A percentile compares a stretch with the other conserved stretches of the same genome.
phyloP scores from a whole-genome alignment of 305 asterid genomes.

The Fraxinus paxiana region DNA sequence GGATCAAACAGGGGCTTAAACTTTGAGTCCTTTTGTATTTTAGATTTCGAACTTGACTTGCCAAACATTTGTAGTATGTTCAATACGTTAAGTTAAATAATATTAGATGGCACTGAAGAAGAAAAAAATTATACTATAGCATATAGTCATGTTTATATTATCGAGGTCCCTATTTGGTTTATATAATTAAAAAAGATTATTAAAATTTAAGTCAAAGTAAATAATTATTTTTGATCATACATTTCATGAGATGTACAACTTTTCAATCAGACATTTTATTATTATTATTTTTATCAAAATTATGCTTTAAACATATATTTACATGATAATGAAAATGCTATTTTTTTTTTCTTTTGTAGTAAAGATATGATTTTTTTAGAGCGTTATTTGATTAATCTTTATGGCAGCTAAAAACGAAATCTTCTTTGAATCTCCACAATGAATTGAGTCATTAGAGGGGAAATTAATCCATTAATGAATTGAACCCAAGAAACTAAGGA shows the following conservation, averaged over 20 bases:
- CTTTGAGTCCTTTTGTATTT: neutral
- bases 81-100: neutral
- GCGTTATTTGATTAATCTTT: neutral
- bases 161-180: neutral
- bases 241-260: no score
- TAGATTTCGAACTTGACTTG: neutral
- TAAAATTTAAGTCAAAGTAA: no score
- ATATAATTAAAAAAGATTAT: no score
- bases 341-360: no score
- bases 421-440: slow-evolving; percentile 21
- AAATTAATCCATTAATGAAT: slow-evolving; percentile 17
- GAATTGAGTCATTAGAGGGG: slow-evolving; percentile 1
- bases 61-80: neutral
- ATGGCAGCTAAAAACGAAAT: slow-evolving; percentile 10
- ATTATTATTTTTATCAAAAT: no score
- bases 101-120: neutral
- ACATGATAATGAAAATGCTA: no score
- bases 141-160: no score
- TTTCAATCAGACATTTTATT: no score
- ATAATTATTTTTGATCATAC: no score
- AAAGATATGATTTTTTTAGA: neutral
- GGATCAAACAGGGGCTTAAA: no score
- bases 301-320: no score
- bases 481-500: slow-evolving; percentile 10
- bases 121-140: neutral